Conservation (phyloP, 345 rosid species). For the Lepidium africanum region DNA sequence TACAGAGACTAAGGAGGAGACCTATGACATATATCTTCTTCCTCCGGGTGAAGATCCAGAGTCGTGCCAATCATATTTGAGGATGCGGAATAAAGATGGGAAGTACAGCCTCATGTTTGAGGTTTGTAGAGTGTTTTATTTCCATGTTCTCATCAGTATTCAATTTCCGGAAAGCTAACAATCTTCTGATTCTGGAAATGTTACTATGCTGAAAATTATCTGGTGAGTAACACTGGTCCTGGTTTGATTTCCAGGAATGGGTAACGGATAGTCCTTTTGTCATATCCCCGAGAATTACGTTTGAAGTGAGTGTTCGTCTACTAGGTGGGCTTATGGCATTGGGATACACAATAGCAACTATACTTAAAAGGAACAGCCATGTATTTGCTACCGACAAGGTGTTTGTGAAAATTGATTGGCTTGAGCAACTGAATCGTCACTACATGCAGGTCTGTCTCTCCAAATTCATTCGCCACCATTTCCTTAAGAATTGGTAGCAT, state of each 20-base stretch:
- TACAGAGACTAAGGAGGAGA: slow-evolving; percentile 73
- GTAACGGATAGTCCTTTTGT: slow-evolving; percentile 95
- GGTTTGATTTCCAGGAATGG: slow-evolving; percentile 64
- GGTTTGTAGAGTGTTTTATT: slow-evolving; percentile 40
- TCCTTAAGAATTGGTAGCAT: neutral
- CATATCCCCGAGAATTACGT: slow-evolving; percentile 96
- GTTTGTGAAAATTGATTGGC: slow-evolving; percentile 88
- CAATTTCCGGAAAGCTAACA: neutral
- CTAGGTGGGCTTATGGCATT: slow-evolving; percentile 99
- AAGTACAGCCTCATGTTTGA: slow-evolving; percentile 99
- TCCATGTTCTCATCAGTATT: neutral
- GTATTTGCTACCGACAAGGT: slow-evolving; percentile 72
- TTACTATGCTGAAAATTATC: neutral
- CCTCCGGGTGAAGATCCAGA: slow-evolving; percentile 99
- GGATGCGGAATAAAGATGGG: slow-evolving; percentile 99
- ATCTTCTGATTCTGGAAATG: neutral
- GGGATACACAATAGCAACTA: slow-evolving; percentile 94
- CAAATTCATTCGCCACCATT: slow-evolving; percentile 3
- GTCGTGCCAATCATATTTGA: slow-evolving; percentile 90
- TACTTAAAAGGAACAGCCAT: slow-evolving; percentile 94
- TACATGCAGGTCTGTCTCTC: slow-evolving; percentile 70
- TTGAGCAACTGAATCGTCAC: slow-evolving; percentile 78
- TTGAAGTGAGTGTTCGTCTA: slow-evolving; percentile 96
- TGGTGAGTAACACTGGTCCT: slow-evolving; percentile 3
- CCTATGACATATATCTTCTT: slow-evolving; percentile 90